Percentiles rank a stretch among this genome's conserved stretches.
Conservation (phyloP, 768 basidiomycete genomes). For the Boletus bicolor region DNA sequence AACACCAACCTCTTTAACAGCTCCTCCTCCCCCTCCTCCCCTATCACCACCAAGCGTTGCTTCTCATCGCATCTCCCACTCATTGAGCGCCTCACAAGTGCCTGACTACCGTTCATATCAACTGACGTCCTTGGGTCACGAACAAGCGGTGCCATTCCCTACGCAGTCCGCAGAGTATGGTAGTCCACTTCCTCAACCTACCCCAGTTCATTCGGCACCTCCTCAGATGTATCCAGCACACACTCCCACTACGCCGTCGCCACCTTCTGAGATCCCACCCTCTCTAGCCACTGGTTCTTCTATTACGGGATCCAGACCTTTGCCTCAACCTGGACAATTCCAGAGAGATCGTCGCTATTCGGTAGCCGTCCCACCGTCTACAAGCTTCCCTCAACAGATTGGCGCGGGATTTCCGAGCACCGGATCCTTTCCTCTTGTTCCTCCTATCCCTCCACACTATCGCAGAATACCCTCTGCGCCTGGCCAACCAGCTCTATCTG, state of each 20-base stretch:
- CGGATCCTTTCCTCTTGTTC: constrained; percentile 17
- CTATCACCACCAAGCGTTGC: constrained; percentile 10
- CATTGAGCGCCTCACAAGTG: constrained; percentile 27
- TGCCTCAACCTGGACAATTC: constrained; percentile 31
- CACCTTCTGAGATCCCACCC: constrained; percentile 21
- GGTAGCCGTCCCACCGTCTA: constrained; percentile 27
- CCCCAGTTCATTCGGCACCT: constrained; percentile 22
- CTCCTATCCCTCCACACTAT: constrained; percentile 34
- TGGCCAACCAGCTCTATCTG: constrained; percentile 24
- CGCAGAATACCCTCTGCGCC: constrained; percentile 27
- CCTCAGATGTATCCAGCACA: constrained; percentile 25
- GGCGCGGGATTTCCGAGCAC: constrained; percentile 15
- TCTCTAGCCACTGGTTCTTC: neutral
- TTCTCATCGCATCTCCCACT: constrained; percentile 26
- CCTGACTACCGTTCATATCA: constrained; percentile 27
- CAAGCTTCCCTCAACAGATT: constrained; percentile 30
- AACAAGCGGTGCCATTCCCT: constrained; percentile 24
- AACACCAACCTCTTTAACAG: constrained; percentile 4
- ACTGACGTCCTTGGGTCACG: constrained; percentile 14
- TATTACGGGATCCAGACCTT: constrained; percentile 27
- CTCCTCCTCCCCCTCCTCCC: constrained; percentile 7
- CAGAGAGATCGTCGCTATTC: constrained; percentile 32
- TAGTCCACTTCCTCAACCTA: constrained; percentile 18
- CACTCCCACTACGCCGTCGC: constrained; percentile 21
- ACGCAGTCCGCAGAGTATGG: constrained; percentile 25